Base-by-base conservation (phyloP, 139 green algal genomes). In the Chlamydomonas sp. region DNA sequence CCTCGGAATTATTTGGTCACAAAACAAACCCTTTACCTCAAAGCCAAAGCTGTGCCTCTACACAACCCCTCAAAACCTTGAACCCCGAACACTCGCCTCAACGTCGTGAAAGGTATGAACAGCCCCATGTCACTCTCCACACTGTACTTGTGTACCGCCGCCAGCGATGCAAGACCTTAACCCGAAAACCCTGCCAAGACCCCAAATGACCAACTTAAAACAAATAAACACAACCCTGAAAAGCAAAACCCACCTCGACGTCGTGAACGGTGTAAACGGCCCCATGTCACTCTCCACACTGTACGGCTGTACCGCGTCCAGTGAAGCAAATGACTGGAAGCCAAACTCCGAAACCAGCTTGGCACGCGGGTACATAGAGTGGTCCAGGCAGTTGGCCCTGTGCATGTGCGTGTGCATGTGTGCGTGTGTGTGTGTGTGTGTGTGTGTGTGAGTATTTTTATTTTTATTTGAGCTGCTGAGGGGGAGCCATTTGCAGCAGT, bases 331-430 rank as follows among this genome's bases (percentile, higher is more conserved):
- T 48, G 70, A 83, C 79, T 88, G 80, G 50, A 79, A 84, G 31
- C 85, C 83, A 59, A 81, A 91, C 76, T 90, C 87, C 34, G 68
- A 83, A 1, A 91, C 73, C 50, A 90, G 89, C 67, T 85, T 86
- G 33, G 37, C 33, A 5, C 37, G n/a, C 4, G 62, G 62, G 35
- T 69, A 69, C 28, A 54, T 69, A 37, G 33, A 35, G 31, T 37
- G 59, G 59, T 66, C 20, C 59, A 48, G 59, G 33, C 59, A 66
- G 59, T 66, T 30, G 33, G 6, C 22, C 6, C 59, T 66, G 59
- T n/a, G n/a, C n/a, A n/a, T n/a, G n/a, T n/a, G n/a, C n/a, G n/a
- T n/a, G n/a, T n/a, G n/a, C n/a, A n/a, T n/a, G n/a, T n/a, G n/a
- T n/a, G n/a, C n/a, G n/a, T n/a, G n/a, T n/a, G n/a, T n/a, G n/a